Conservation (phyloP, 345 rosid genomes). For the Limnanthes douglasii region DNA sequence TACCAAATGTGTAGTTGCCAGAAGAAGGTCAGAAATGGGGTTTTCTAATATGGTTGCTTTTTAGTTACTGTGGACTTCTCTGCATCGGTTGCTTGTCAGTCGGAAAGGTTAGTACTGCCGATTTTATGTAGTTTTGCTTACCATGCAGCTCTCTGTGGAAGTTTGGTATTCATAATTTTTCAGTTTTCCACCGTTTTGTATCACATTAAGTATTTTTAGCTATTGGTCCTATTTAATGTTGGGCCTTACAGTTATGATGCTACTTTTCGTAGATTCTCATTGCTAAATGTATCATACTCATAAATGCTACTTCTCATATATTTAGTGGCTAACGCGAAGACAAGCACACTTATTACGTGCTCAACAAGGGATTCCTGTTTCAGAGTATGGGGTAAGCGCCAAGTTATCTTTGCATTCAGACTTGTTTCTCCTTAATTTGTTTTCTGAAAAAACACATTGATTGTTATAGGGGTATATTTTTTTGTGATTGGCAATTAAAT, state of each 20-base stretch:
- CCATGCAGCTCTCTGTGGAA: too few species aligned
- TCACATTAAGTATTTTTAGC: not conserved
- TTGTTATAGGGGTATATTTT: conserved; percentile 31
- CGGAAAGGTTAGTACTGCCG: conserved; percentile 54
- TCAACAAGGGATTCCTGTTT: conserved; percentile 89
- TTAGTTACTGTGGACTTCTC: conserved; percentile 90
- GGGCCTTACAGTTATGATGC: too few species aligned
- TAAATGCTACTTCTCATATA: not conserved
- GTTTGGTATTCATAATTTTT: too few species aligned
- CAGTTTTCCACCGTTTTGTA: too few species aligned
- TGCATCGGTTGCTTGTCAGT: conserved; percentile 70
- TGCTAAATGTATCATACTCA: conserved; percentile 1
- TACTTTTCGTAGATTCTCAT: too few species aligned
- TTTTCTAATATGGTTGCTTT: conserved; percentile 88
- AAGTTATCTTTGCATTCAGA: conserved; percentile 9
- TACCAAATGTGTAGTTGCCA: conserved; percentile 40
- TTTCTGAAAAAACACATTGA: too few species aligned
- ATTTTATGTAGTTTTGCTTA: conserved; percentile 5
- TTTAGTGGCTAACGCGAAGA: conserved; percentile 82
- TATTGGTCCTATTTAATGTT: too few species aligned
- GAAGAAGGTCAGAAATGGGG: conserved; percentile 97
- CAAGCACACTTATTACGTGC: conserved; percentile 73
- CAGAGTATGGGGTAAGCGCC: conserved; percentile 82
- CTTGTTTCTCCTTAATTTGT: not conserved
- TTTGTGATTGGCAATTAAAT: not conserved